phyloP scores from a whole-genome alignment of 345 rosid genomes.

The Clarkia xantiana region DNA sequence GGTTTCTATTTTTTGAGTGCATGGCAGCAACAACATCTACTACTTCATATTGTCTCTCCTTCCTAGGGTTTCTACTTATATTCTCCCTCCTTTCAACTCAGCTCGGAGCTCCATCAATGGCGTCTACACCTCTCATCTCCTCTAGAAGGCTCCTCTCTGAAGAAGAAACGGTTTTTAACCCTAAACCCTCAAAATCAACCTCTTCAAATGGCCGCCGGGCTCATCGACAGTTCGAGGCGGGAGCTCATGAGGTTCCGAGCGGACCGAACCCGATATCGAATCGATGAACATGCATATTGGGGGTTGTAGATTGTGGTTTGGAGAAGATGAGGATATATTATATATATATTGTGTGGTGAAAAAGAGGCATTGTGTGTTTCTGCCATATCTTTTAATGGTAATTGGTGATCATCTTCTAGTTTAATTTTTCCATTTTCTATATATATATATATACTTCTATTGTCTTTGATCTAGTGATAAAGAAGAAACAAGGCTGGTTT shows the following conservation, averaged over 20 bases:
- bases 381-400: too few species aligned
- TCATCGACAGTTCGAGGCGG: conserved; percentile 28
- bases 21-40: conserved; percentile 48
- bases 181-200: conserved; percentile 6
- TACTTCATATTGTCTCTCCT: conserved; percentile 18
- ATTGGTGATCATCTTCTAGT: too few species aligned
- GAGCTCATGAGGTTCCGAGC: conserved; percentile 78
- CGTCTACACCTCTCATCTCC: conserved; percentile 1
- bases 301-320: too few species aligned
- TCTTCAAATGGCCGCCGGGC: conserved; percentile 13
- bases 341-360: too few species aligned
- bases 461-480: too few species aligned
- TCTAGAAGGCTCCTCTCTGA: conserved; percentile 28
- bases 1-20: conserved; percentile 47
- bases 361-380: too few species aligned
- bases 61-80: conserved; percentile 27
- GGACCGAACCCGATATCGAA: conserved; percentile 93
- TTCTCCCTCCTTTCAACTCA: conserved; percentile 20
- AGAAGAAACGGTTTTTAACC: conserved; percentile 16
- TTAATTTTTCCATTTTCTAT: too few species aligned
- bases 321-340: too few species aligned
- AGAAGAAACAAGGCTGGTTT: too few species aligned
- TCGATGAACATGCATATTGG: conserved; percentile 20
- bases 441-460: too few species aligned
- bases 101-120: conserved; percentile 13